phyloP scores from a whole-genome alignment of 441 rosid species.

The Flueggea neowawraea region DNA sequence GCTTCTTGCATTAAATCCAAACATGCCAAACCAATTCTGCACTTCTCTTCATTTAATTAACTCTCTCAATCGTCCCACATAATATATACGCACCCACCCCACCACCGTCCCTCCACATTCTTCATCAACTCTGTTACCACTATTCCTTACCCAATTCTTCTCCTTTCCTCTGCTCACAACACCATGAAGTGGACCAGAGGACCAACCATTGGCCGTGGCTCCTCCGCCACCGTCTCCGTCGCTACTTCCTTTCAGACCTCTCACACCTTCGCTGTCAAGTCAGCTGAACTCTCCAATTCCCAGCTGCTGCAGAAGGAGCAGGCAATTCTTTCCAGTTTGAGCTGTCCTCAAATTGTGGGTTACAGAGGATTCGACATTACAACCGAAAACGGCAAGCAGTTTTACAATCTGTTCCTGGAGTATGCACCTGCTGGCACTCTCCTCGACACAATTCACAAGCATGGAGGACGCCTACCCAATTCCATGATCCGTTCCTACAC shows the following conservation, averaged over 20 bases:
- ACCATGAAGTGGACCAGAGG: constrained; percentile 45
- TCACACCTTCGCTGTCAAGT: constrained; percentile 49
- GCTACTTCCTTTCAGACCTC: constrained; percentile 30
- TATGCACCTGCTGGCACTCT: constrained; percentile 41
- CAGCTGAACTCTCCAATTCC: constrained; percentile 36
- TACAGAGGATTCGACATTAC: constrained; percentile 47
- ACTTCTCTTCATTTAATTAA: too few species aligned
- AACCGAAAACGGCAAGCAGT: constrained; percentile 27
- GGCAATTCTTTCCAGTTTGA: constrained; percentile 31
- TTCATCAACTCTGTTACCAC: neutral
- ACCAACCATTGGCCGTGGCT: constrained; percentile 37
- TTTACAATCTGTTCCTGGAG: constrained; percentile 55
- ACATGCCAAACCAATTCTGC: too few species aligned
- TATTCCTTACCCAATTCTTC: neutral
- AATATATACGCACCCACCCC: too few species aligned
- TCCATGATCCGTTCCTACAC: constrained; percentile 25
- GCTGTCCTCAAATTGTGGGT: constrained; percentile 40
- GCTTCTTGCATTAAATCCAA: too few species aligned
- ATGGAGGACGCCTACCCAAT: constrained; percentile 34
- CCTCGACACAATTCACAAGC: constrained; percentile 22
- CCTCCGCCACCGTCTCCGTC: constrained; percentile 38
- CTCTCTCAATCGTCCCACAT: too few species aligned
- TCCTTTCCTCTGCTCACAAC: neutral
- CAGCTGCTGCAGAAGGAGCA: constrained; percentile 40
- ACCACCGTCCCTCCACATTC: too few species aligned